Conservation (phyloP, 1,284 basidiomycete genomes). For the Pseudomicrostroma phylloplanum region DNA sequence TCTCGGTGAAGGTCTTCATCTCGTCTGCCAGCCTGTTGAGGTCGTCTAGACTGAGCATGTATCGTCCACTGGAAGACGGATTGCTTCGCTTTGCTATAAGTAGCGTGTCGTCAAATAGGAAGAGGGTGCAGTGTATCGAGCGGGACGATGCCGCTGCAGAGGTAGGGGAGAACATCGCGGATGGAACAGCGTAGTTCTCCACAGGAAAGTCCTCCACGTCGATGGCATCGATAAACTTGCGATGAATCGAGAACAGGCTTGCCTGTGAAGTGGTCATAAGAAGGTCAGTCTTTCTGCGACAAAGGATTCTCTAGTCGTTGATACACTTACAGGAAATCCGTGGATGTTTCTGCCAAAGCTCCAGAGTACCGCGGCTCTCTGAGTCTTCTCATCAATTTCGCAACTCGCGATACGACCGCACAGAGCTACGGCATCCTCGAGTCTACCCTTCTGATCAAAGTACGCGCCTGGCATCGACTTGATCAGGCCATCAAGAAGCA, state of each 20-base stretch:
- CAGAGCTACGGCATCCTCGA: slow-evolving; percentile 78
- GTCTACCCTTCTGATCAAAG: slow-evolving; percentile 55
- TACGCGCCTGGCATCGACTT: slow-evolving; percentile 33
- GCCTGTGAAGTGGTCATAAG: slow-evolving; percentile 54
- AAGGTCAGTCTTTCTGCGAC: too few species aligned
- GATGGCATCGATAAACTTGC: slow-evolving; percentile 83
- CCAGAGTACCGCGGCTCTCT: slow-evolving; percentile 80
- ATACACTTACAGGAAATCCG: slow-evolving; percentile 57
- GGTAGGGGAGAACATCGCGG: slow-evolving; percentile 16
- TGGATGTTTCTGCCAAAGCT: slow-evolving; percentile 79
- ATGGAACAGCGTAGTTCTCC: slow-evolving; percentile 52
- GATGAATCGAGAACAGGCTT: slow-evolving; percentile 58
- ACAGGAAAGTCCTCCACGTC: slow-evolving; percentile 77
- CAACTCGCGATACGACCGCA: slow-evolving; percentile 86
- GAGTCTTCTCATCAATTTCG: slow-evolving; percentile 84
- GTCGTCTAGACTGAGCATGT: slow-evolving; percentile 76
- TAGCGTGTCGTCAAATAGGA: slow-evolving; percentile 91
- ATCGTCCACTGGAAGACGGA: slow-evolving; percentile 65
- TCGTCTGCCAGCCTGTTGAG: slow-evolving; percentile 62
- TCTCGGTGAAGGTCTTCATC: slow-evolving; percentile 47
- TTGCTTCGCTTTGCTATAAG: slow-evolving; percentile 81
- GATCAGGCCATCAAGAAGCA: slow-evolving; percentile 67
- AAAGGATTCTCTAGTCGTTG: too few species aligned
- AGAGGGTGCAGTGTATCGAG: slow-evolving; percentile 73
- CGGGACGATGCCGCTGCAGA: slow-evolving; percentile 8